Evolutionary conservation across 495 filamentous ascomycete genomes (phyloP), one percentile per base, ranked within the genome.

Genomic region (Neurospora sp.): DNA sequence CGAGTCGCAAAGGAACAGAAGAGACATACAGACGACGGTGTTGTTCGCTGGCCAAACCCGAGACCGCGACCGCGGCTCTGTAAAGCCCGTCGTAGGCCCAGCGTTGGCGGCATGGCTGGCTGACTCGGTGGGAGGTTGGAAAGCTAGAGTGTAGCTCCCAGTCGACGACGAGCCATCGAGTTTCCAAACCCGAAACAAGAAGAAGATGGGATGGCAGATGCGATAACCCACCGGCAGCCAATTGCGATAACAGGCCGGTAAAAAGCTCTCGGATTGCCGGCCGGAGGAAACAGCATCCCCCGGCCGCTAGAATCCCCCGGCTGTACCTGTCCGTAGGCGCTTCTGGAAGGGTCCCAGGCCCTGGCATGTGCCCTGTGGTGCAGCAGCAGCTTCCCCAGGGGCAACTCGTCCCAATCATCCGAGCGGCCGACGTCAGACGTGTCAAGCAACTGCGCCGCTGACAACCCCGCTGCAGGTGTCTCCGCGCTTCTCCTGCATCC

Each of bases 1-100:
- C 54, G 72, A 54, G 72, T 62, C 10, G 82, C 72, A 42, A 84
- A 71, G 8, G 83, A 84, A 74, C 84, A 85, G 72, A 84, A 82
- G 72, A 85, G 78, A 77, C 84, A 85, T 37, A 83, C 73, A 5
- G 83, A 83, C 11, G 74, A n/a, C 11, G 70, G 72, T 39, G 37
- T 75, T 44, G 20, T 37, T 20, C 31, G 38, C 14, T 59, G 39
- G 1, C 62, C 18, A 59, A 59, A 27, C 38, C 44, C 62, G 38
- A 72, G 70, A 27, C 59, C 37, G 44, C 70, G 69, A 27, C 71
- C 70, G 42, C 76, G 73, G 59, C 71, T 44, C 66, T 79, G 76
- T 35, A 66, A 35, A 16, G 69, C 77, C 78, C 69, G 74, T 59
- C 74, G 69, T 66, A 84, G 73, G 48, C 75, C 76, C 66, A 80